phyloP scores from a whole-genome alignment of 768 basidiomycete genomes.

The Suillus alpinus region DNA sequence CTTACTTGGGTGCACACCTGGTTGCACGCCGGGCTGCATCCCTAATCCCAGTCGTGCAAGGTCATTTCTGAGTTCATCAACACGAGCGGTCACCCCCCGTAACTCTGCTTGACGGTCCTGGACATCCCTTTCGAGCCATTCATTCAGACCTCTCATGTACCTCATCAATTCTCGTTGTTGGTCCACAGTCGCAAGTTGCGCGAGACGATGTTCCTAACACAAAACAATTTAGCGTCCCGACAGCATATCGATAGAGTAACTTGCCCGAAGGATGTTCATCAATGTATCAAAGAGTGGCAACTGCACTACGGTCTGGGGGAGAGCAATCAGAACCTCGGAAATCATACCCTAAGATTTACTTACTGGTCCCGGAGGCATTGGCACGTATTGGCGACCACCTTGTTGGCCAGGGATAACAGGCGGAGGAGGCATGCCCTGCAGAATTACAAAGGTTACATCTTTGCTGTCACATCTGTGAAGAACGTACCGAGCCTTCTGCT shows the following conservation, averaged over 20 bases:
- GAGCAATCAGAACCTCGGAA: slow-evolving; percentile 5
- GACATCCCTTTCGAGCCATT: slow-evolving; percentile 79
- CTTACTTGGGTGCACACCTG: background rate
- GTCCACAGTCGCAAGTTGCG: slow-evolving; percentile 71
- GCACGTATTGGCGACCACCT: slow-evolving; percentile 31
- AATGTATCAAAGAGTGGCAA: slow-evolving; percentile 68
- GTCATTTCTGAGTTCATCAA: slow-evolving; percentile 47
- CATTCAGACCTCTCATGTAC: slow-evolving; percentile 73
- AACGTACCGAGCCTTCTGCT: slow-evolving; percentile 15
- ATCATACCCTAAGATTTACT: slow-evolving; percentile 22
- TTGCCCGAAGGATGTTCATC: slow-evolving; percentile 64
- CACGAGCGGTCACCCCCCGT: slow-evolving; percentile 58
- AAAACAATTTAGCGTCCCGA: slow-evolving; percentile 7
- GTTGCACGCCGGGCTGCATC: slow-evolving; percentile 36
- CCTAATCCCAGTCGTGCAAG: slow-evolving; percentile 44
- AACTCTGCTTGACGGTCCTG: slow-evolving; percentile 76
- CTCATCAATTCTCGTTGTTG: slow-evolving; percentile 80
- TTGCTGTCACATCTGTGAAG: background rate
- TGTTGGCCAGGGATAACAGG: slow-evolving; percentile 23
- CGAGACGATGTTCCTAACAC: slow-evolving; percentile 68
- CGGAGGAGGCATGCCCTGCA: slow-evolving; percentile 26
- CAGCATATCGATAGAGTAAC: slow-evolving; percentile 16
- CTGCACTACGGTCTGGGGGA: slow-evolving; percentile 53
- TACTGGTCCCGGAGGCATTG: slow-evolving; percentile 55
- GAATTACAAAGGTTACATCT: background rate